Conservation (phyloP, 768 basidiomycete species). For the Calvatia gigantea region DNA sequence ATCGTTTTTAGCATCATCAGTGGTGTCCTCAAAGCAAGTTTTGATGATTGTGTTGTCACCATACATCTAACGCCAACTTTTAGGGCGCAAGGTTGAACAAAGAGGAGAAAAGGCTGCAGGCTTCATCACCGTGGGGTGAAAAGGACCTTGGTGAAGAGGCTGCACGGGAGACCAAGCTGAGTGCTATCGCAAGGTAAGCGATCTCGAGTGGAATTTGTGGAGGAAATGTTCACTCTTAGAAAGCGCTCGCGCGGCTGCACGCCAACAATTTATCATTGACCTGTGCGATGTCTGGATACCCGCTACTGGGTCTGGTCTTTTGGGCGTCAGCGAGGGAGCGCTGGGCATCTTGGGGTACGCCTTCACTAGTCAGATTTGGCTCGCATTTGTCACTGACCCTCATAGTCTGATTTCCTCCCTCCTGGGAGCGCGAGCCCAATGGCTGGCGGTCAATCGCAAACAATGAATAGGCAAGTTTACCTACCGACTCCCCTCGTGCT, state of each 20-base stretch:
- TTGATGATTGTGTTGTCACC: not conserved
- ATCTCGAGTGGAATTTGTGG: not conserved
- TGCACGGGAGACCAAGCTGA: constrained; percentile 62
- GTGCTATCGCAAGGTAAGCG: constrained; percentile 50
- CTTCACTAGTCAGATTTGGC: constrained; percentile 4
- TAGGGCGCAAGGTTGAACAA: constrained; percentile 61
- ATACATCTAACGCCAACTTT: not conserved
- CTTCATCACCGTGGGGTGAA: constrained; percentile 47
- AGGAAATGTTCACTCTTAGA: constrained; percentile 10
- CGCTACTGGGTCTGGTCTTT: constrained; percentile 72
- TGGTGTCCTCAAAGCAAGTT: constrained; percentile 60
- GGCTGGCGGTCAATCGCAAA: constrained; percentile 50
- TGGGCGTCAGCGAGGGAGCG: constrained; percentile 78
- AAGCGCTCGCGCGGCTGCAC: constrained; percentile 62
- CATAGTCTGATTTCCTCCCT: constrained; percentile 66
- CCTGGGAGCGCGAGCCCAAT: constrained; percentile 66
- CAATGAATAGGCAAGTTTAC: constrained; percentile 22
- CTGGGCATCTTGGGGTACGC: constrained; percentile 82
- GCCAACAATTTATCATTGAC: constrained; percentile 83
- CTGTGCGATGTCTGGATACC: constrained; percentile 88
- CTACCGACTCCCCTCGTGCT: not conserved
- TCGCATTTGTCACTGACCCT: not conserved
- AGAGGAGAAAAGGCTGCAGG: constrained; percentile 52
- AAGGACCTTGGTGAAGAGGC: constrained; percentile 67
- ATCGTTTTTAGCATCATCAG: constrained; percentile 78